Conservation (phyloP, 805 yeast species). For the Starmerella bombicola region DNA sequence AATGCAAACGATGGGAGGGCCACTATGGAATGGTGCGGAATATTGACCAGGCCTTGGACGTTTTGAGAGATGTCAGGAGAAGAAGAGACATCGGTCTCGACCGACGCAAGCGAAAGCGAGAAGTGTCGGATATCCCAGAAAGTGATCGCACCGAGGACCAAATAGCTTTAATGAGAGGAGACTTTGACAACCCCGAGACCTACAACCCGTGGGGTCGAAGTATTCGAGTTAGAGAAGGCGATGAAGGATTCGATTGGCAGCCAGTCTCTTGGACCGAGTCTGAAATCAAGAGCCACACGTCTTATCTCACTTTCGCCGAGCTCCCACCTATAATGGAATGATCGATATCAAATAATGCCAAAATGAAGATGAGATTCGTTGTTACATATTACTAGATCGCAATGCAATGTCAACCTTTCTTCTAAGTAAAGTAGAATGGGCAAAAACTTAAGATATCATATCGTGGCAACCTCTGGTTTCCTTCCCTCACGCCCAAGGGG, state of each 20-base stretch:
- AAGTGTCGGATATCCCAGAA: conserved; percentile 13
- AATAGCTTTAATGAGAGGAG: conserved; percentile 14
- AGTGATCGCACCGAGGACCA: conserved; percentile 21
- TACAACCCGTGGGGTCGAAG: conserved; percentile 94
- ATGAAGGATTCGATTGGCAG: conserved; percentile 62
- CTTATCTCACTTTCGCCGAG: conserved; percentile 82
- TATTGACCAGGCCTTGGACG: conserved; percentile 63
- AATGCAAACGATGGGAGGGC: conserved; percentile 77
- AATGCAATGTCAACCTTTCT: no score
- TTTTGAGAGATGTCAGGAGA: conserved; percentile 66
- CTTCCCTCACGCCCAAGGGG: conserved; percentile 73
- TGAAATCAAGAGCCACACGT: conserved; percentile 87
- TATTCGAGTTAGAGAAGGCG: conserved; percentile 75
- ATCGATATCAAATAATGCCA: neutral
- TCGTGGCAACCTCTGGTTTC: conserved; percentile 6
- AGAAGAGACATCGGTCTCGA: conserved; percentile 44
- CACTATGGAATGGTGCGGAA: conserved; percentile 77
- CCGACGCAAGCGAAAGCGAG: conserved; percentile 24
- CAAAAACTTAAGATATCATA: no score
- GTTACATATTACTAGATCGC: no score
- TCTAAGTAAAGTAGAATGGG: no score
- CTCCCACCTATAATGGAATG: conserved; percentile 26
- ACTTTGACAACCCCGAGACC: conserved; percentile 13
- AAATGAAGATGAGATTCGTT: neutral
- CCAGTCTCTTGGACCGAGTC: conserved; percentile 72